Evolutionary conservation across 1,284 basidiomycete genomes (phyloP), one percentile per base, ranked within the genome.

Genomic region (Rhodotorula sp.): DNA sequence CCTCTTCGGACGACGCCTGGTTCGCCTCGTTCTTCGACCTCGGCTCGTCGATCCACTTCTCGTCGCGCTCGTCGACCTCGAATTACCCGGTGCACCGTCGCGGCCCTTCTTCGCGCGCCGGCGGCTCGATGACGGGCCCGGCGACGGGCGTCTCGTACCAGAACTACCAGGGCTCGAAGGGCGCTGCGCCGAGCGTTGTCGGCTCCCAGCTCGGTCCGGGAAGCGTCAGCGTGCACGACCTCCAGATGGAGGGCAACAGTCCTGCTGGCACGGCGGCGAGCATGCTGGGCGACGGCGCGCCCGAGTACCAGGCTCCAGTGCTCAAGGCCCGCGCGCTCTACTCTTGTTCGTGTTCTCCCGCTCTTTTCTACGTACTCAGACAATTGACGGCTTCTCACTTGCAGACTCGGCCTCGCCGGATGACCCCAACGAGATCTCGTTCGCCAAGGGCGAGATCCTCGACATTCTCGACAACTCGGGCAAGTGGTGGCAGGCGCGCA

Each of bases 381-480:
- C 44, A 1, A 4, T 7, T 27, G 49, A 60, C 23, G 16, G 17
- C 3, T 21, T 13, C 21, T 44, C 23, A 9, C 45, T 44, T 25
- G 70, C 82, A 90, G 94, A 99, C 84, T 88, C 88, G 70, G 96
- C 95, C 46, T 93, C 90, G 14, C 85, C 91, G 25, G 94, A 98
- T 74, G 96, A 99, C 82, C 92, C 95, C 14, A 97, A 93, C 79
- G 97, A 99, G 83, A 91, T 99, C 62, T 92, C 91, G 58, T 98
- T 99, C 82, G 81, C 85, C 68, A 98, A 98, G 82, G 93, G 93
- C 64, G 96, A 99, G 80, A 86, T 94, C 55, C 87, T 99, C 75
- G 94, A 98, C 70, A 92, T 99, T 74, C 83, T 96, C 64, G 97
- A 99, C 83, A 95, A 92, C 81, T 87, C 89, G 77, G 83, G 82